Percentiles rank a stretch among this genome's conserved stretches.
Conservation (phyloP, 2,329 filamentous ascomycete genomes). For the Ramichloridium luteum region DNA sequence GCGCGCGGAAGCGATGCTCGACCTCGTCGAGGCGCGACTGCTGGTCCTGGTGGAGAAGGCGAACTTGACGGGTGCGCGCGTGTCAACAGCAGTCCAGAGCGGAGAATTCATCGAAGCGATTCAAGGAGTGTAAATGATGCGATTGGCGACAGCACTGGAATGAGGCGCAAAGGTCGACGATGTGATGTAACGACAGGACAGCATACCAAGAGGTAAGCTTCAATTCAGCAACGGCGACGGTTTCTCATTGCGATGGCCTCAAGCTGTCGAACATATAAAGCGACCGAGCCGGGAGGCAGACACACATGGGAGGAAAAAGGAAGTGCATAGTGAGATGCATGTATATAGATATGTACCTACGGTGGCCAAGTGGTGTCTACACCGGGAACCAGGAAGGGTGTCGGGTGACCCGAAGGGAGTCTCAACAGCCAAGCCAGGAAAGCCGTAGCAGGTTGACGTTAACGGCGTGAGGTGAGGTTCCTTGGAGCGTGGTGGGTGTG, state of each 20-base stretch:
- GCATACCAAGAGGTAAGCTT: too few relatives aligned
- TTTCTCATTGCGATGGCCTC: neutral
- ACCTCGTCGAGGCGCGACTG: neutral
- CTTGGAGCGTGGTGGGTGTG: too few relatives aligned
- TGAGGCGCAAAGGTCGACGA: neutral
- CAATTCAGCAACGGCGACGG: too few relatives aligned
- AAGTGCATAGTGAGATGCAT: neutral
- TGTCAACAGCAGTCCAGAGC: too few relatives aligned
- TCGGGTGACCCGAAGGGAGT: too few relatives aligned
- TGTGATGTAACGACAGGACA: too few relatives aligned
- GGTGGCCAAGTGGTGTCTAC: neutral
- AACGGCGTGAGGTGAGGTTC: too few relatives aligned
- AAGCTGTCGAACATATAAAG: neutral
- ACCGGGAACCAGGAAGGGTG: too few relatives aligned
- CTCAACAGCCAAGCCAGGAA: too few relatives aligned
- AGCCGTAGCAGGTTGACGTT: too few relatives aligned
- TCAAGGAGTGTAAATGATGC: neutral
- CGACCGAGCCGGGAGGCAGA: neutral
- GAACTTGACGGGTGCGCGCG: neutral
- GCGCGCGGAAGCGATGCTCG: neutral
- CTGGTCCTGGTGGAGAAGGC: neutral
- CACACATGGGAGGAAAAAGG: neutral
- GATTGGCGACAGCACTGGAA: neutral
- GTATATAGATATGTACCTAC: neutral
- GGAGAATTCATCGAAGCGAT: neutral